Evolutionary conservation across 2,329 filamentous ascomycete species (phyloP).

Genomic region (Aplosporella prunicola): DNA sequence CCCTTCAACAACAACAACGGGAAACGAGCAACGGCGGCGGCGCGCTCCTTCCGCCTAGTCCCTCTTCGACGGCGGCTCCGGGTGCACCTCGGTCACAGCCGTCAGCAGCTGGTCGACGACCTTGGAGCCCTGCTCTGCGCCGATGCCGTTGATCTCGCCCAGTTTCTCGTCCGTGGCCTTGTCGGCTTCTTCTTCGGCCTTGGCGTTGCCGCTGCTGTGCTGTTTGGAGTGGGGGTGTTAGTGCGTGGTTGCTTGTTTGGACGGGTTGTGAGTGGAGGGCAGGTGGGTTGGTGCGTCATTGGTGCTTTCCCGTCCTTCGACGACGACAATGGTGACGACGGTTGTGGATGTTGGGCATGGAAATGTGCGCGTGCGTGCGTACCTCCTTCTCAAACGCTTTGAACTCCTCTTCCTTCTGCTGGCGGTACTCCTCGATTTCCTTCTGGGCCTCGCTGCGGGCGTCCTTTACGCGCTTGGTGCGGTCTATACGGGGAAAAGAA

Average conservation of each 20-base stretch:
- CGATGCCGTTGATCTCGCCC: conserved; percentile 69
- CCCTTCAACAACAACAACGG: not conserved
- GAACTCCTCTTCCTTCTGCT: conserved; percentile 86
- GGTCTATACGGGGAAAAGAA: too few relatives aligned
- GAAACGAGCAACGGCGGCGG: conserved; percentile 2
- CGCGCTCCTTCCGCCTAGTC: not conserved
- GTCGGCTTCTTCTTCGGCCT: conserved; percentile 60
- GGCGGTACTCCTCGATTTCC: conserved; percentile 89
- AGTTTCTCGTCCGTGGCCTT: conserved; percentile 75
- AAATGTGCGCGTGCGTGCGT: conserved; percentile 13
- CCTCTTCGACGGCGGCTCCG: conserved; percentile 48
- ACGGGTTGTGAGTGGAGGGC: not conserved
- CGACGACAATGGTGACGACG: conserved; percentile 1
- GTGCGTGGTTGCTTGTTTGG: conserved; percentile 4
- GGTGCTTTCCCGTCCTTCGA: too few relatives aligned
- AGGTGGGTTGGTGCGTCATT: too few relatives aligned
- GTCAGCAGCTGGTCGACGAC: conserved; percentile 76
- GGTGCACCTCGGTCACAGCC: conserved; percentile 77
- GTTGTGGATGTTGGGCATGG: not conserved
- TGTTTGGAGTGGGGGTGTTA: conserved; percentile 34
- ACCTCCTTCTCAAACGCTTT: conserved; percentile 85
- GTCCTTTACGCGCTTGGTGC: conserved; percentile 95
- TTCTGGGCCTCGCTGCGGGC: conserved; percentile 94
- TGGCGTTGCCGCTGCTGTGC: conserved; percentile 87
- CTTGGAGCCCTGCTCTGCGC: conserved; percentile 66